Percentiles rank a stretch among this genome's conserved stretches.
Evolutionary conservation across 208 protist species (phyloP).

Genomic region (Dictyostelium gargantuum): DNA sequence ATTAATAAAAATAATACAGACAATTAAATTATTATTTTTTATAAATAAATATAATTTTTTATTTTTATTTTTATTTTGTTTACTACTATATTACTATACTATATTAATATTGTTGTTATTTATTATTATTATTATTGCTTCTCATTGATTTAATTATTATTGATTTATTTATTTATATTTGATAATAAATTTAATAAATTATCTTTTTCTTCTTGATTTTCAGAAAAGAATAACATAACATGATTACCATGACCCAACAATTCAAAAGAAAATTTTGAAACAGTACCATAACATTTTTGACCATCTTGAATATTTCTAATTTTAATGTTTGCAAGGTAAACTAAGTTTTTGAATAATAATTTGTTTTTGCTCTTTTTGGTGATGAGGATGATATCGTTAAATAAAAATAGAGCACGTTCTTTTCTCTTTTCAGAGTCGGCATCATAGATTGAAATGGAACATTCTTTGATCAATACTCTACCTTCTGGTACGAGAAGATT

Average conservation of each 20-base stretch:
- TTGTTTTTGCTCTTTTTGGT: constrained; percentile 45
- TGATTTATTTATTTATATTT: not conserved
- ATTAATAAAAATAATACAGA: not conserved
- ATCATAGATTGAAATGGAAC: constrained; percentile 1
- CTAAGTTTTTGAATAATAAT: constrained; percentile 1
- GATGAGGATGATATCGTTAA: constrained; percentile 9
- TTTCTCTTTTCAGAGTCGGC: constrained; percentile 14
- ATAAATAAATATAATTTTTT: not conserved
- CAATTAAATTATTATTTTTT: not conserved
- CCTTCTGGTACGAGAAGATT: not conserved
- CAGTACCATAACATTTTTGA: constrained; percentile 52
- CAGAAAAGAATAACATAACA: constrained; percentile 42
- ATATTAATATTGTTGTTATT: not conserved
- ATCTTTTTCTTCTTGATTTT: constrained; percentile 45
- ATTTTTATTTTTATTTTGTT: not conserved
- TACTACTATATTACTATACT: not conserved
- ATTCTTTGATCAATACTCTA: constrained; percentile 11
- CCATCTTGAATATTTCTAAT: constrained; percentile 19
- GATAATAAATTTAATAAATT: not conserved
- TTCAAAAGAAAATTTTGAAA: constrained; percentile 50
- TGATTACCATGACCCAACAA: not conserved
- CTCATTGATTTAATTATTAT: not conserved
- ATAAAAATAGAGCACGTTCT: constrained; percentile 15
- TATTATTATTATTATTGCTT: not conserved
- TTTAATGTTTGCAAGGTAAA: not conserved